Evolutionary conservation across 805 yeast genomes (phyloP), one percentile per base, ranked within the genome.

Genomic region (Candida silvatica): DNA sequence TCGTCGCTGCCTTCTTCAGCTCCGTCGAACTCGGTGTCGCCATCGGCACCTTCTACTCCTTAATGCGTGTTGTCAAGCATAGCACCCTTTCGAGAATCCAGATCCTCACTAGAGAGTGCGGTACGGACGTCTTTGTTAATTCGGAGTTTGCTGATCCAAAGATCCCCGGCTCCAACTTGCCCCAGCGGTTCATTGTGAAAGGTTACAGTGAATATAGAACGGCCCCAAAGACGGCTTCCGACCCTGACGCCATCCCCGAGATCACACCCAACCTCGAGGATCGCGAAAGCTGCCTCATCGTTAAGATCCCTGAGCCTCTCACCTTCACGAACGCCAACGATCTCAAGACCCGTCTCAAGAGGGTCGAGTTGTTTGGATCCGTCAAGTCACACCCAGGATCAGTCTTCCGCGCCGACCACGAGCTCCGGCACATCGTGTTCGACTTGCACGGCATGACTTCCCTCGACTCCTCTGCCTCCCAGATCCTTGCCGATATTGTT

Each of bases 1-100:
- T 82, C 5, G 27, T 67, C 2, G 68, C 77, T 1, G 80, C 94
- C 0, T 51, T 82, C 17, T 71, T 77, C 45, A 78, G 70, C 54
- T 86, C 97, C 0, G 77, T 88, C 52, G 95, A 90, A 54, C 77
- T 81, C 12, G 97, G 98, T 2, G 85, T 92, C 32, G 76, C 81
- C 2, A 70, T 85, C n/a, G 97, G 98, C 0, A 76, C 84, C 32
- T 74, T 74, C 0, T 83, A 85, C 45, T 86, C 94, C 28, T 61
- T 90, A 15, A 64, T 88, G 23, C 64, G 94, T 37, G 88, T 90
- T 4, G 71, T 87, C 20, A 80, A 74, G 44, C 85, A 84, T 51
- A 78, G 94, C 2, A 77, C 95, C 0, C 66, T 71, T 37, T 87
- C 95, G 2, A 67, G 94, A 43, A 84, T 87, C 40, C 95, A 86